Evolutionary conservation across 2,329 filamentous ascomycete genomes (phyloP).

Genomic region (Acephala macrosclerotiorum): DNA sequence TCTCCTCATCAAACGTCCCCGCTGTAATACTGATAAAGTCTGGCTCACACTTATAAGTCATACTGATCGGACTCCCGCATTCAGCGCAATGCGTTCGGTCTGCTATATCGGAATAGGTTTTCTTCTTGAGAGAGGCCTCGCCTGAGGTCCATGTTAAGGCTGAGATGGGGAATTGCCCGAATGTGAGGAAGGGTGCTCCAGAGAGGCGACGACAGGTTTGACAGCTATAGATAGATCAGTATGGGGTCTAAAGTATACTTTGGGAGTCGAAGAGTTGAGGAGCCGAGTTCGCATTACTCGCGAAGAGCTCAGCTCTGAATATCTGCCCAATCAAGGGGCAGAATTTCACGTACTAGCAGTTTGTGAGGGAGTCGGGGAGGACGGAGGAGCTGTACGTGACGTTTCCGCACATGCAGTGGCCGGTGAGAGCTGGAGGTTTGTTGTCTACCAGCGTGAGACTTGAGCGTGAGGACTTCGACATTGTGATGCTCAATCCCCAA

Average conservation of each 20-base stretch:
- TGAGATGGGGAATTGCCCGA: constrained; percentile 46
- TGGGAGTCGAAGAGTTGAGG: no score
- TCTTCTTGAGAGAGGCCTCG: constrained; percentile 42
- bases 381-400: constrained; percentile 50
- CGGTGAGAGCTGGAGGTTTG: constrained; percentile 29
- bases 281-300: no score
- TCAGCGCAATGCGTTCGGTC: constrained; percentile 52
- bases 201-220: constrained; percentile 56
- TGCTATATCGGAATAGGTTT: constrained; percentile 49
- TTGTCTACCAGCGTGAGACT: neutral
- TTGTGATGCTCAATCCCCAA: no score
- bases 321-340: no score
- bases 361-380: constrained; percentile 46
- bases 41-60: constrained; percentile 47
- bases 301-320: no score
- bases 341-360: no score
- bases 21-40: constrained; percentile 47
- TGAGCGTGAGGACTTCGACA: constrained; percentile 3
- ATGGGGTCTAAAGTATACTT: no score
- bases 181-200: constrained; percentile 54
- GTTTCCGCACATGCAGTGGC: constrained; percentile 52
- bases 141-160: constrained; percentile 46
- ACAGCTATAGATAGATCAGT: no score
- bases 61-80: constrained; percentile 55
- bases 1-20: constrained; percentile 51